Base-by-base conservation (phyloP, 495 filamentous ascomycete species). In the Daldinia loculata region DNA sequence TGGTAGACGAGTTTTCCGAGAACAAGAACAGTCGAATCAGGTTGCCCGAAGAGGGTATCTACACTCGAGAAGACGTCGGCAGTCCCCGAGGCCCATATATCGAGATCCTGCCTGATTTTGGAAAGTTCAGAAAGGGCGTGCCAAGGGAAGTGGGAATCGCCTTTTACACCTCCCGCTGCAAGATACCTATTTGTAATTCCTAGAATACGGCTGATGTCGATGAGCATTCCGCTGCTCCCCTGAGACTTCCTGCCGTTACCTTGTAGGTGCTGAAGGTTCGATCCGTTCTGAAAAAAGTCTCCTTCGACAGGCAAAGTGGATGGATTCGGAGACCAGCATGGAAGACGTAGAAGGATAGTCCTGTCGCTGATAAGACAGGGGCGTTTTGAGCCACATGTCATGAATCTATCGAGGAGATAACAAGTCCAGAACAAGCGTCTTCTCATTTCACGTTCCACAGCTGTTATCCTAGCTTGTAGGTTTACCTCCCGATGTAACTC, bases 81-180 rank as follows among this genome's bases (percentile, higher is more conserved):
- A 6, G 91, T 92, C 19, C 90, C 91, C 5, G 92, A 91, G 7
- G 90, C 90, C 93, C 93, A 96, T 50, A 91, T 83, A 71, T 96
- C 92, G 14, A 96, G 82, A 67, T 95, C 92, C 61, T 93, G 91
- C 48, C 92, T 86, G 66, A 96, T 94, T 71, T 93, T 93, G 51
- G 92, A 95, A 0, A 95, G 83, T 70, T 90, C 94, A 7, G 92
- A 94, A 24, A 92, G 84, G 4, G 92, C 86, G 75, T 96, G 92
- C 93, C 93, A 96, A 15, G 92, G 92, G 70, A 95, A 95, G 74
- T 94, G 92, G 0, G 91, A 93, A 74, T 96, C 93, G 51, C 91
- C 92, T 76, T 94, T 95, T 57, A 94, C 92, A 26, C 93, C 93
- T 6, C 93, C 93, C 12, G 91, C 90, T 12, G 92, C 91, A 45